Percentiles rank a stretch among this genome's conserved stretches.
Evolutionary conservation across 108 stramenopile genomes (phyloP).

Genomic region (Chaetoceros tenuissimus): DNA sequence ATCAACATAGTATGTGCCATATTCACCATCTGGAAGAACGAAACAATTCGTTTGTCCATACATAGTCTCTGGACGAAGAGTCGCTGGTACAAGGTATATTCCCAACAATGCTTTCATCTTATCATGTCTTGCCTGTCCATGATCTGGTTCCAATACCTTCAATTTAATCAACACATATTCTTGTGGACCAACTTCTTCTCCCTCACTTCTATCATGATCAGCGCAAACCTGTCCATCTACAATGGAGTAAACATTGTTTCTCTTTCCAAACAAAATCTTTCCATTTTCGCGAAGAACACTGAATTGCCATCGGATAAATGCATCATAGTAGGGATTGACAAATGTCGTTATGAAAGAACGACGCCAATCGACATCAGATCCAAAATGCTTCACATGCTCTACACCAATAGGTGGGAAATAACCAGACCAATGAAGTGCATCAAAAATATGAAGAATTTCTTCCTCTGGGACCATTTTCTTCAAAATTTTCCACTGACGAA

Average conservation of each 20-base stretch:
- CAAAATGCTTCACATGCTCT: slow-evolving; percentile 85
- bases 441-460: slow-evolving; percentile 81
- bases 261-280: slow-evolving; percentile 89
- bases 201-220: slow-evolving; percentile 95
- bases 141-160: slow-evolving; percentile 76
- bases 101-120: slow-evolving; percentile 57
- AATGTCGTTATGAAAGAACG: slow-evolving; percentile 96
- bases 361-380: slow-evolving; percentile 92
- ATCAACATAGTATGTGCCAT: slow-evolving; percentile 91
- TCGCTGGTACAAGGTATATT: slow-evolving; percentile 94
- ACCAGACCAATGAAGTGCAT: slow-evolving; percentile 88
- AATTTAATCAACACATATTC: slow-evolving; percentile 98
- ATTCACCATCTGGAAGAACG: slow-evolving; percentile 93
- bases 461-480: slow-evolving; percentile 75
- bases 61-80: slow-evolving; percentile 99
- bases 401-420: slow-evolving; percentile 96
- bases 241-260: slow-evolving; percentile 92
- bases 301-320: slow-evolving; percentile 96
- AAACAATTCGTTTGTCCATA: slow-evolving; percentile 99
- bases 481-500: slow-evolving; percentile 93
- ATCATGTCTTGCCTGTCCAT: slow-evolving; percentile 57
- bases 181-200: slow-evolving; percentile 97
- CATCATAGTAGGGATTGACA: slow-evolving; percentile 96
- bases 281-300: slow-evolving; percentile 68
- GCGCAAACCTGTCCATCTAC: slow-evolving; percentile 98